phyloP scores from a whole-genome alignment of 257 asterid genomes.

The Petrea volubilis region DNA sequence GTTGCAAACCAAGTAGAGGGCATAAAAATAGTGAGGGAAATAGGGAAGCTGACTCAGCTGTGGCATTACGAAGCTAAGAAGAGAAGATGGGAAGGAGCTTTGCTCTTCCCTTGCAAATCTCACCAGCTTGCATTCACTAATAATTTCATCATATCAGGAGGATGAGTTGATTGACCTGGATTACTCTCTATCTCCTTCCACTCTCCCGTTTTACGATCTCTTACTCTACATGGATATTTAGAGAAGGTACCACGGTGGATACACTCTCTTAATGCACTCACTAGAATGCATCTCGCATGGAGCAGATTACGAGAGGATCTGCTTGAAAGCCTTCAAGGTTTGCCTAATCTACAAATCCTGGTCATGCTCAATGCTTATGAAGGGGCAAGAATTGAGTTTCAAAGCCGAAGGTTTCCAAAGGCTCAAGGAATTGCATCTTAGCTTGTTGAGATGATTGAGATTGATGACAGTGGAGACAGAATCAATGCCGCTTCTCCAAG shows the following conservation, averaged over 20 bases:
- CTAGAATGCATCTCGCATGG: not conserved
- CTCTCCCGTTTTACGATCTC: not conserved
- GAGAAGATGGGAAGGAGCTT: slow-evolving; percentile 27
- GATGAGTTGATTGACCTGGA: slow-evolving; percentile 13
- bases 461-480: slow-evolving; percentile 10
- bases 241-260: slow-evolving; percentile 23
- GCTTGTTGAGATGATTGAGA: not conserved
- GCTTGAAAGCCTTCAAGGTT: slow-evolving; percentile 6
- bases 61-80: slow-evolving; percentile 19
- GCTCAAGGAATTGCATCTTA: not conserved
- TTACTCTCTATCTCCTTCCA: not conserved
- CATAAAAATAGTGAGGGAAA: not conserved
- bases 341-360: slow-evolving; percentile 12
- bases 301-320: slow-evolving; percentile 7
- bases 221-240: not conserved
- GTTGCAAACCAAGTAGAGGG: slow-evolving; percentile 4
- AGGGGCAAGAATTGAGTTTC: slow-evolving; percentile 20
- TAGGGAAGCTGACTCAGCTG: slow-evolving; percentile 23
- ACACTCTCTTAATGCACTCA: not conserved
- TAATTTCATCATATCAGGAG: not conserved
- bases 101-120: slow-evolving; percentile 30
- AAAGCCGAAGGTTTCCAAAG: slow-evolving; percentile 12
- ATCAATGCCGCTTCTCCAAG: slow-evolving; percentile 20
- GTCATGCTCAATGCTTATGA: not conserved
- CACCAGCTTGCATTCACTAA: not conserved